Conservation (phyloP, 2,329 filamentous ascomycete species). For the Aspergillus flavus region DNA sequence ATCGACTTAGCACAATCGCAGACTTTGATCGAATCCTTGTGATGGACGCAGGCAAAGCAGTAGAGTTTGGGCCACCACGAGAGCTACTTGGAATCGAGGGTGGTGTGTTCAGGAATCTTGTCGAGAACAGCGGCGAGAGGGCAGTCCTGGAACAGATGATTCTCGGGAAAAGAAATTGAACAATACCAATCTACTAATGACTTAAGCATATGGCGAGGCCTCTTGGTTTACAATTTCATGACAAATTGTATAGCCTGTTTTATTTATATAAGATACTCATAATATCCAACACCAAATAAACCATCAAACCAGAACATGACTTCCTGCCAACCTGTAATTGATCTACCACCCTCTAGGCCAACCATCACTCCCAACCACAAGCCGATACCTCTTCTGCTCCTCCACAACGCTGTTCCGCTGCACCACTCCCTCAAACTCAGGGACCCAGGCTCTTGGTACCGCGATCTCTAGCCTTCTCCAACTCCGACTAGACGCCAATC, state of each 20-base stretch:
- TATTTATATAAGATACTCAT: not conserved
- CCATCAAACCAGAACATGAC: not conserved
- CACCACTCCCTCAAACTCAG: not conserved
- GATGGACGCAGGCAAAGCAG: conserved; percentile 66
- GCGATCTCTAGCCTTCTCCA: conserved; percentile 14
- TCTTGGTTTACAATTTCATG: not conserved
- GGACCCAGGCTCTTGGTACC: not conserved
- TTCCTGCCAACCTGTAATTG: not conserved
- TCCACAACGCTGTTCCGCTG: not conserved
- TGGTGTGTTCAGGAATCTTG: conserved; percentile 63
- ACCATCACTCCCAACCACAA: conserved; percentile 8
- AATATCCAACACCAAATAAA: not conserved
- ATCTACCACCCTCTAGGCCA: conserved; percentile 10
- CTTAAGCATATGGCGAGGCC: not conserved
- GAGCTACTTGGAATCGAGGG: conserved; percentile 59
- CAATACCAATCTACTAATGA: not conserved
- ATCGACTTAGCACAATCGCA: conserved; percentile 60
- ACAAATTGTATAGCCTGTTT: not conserved
- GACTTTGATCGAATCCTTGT: conserved; percentile 77
- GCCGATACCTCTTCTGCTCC: not conserved
- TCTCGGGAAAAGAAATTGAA: conserved; percentile 8
- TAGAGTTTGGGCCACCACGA: conserved; percentile 67
- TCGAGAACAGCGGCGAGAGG: conserved; percentile 39
- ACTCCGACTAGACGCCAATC: conserved; percentile 1
- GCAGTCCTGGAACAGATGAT: conserved; percentile 22